Evolutionary conservation across 2,329 filamentous ascomycete genomes (phyloP).

Genomic region (Aureobasidium namibiae): DNA sequence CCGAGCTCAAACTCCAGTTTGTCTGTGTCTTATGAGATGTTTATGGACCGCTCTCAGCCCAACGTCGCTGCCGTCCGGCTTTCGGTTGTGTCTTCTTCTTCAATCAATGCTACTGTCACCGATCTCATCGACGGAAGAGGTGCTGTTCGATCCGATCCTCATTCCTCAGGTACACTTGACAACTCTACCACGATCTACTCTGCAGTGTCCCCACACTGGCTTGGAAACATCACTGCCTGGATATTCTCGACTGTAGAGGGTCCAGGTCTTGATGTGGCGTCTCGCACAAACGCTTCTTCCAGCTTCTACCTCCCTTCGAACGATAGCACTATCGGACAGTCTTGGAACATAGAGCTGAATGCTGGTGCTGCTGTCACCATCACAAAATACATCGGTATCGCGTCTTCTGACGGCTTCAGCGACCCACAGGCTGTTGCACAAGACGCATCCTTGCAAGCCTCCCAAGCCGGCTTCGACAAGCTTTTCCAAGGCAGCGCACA

Average conservation of each 20-base stretch:
- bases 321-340: conserved; percentile 57
- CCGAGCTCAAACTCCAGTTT: conserved; percentile 44
- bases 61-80: conserved; percentile 55
- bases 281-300: conserved; percentile 36
- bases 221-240: conserved; percentile 56
- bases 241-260: conserved; percentile 45
- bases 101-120: conserved; percentile 50
- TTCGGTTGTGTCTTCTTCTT: conserved; percentile 46
- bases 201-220: conserved; percentile 54
- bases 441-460: conserved; percentile 44
- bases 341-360: conserved; percentile 45
- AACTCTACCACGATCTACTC: conserved; percentile 51
- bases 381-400: conserved; percentile 60
- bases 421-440: conserved; percentile 49
- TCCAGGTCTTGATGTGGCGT: conserved; percentile 32
- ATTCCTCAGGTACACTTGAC: conserved; percentile 47
- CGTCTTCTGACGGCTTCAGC: conserved; percentile 59
- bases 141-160: conserved; percentile 56
- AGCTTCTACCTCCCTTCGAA: conserved; percentile 47
- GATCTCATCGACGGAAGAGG: conserved; percentile 61
- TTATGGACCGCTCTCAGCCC: conserved; percentile 55
- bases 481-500: conserved; percentile 48
- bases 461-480: conserved; percentile 45
- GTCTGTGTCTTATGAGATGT: conserved; percentile 56
- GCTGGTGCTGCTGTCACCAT: conserved; percentile 48